phyloP scores from a whole-genome alignment of 2,329 filamentous ascomycete genomes.

The Cladosporium sp. region DNA sequence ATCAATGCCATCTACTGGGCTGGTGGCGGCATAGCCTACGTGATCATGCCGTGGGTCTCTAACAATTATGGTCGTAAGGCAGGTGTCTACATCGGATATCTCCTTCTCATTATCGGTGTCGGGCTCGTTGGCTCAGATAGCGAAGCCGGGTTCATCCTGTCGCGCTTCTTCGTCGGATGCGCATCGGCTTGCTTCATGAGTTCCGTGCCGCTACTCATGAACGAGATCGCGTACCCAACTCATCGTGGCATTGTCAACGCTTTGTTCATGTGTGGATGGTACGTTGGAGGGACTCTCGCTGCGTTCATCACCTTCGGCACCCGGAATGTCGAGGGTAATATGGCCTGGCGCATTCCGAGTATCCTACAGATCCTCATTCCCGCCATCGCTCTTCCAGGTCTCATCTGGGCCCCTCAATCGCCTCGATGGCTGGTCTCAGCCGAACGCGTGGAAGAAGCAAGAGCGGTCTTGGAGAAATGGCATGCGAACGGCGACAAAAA shows the following conservation, averaged over 20 bases:
- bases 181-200: slow-evolving; percentile 30
- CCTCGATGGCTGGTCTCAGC: slow-evolving; percentile 52
- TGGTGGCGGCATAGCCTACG: slow-evolving; percentile 25
- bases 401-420: slow-evolving; percentile 28
- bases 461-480: slow-evolving; percentile 49
- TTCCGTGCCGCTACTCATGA: slow-evolving; percentile 35
- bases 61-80: slow-evolving; percentile 33
- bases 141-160: slow-evolving; percentile 32
- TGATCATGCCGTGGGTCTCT: slow-evolving; percentile 27
- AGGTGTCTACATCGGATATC: slow-evolving; percentile 29
- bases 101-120: slow-evolving; percentile 28
- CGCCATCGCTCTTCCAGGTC: slow-evolving; percentile 53
- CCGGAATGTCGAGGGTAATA: slow-evolving; percentile 33
- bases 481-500: slow-evolving; percentile 29
- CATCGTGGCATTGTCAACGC: slow-evolving; percentile 33
- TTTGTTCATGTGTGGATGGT: slow-evolving; percentile 33
- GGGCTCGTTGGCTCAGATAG: slow-evolving; percentile 13
- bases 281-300: slow-evolving; percentile 17
- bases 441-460: slow-evolving; percentile 46
- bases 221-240: slow-evolving; percentile 40
- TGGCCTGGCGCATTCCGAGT: slow-evolving; percentile 45
- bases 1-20: slow-evolving; percentile 21
- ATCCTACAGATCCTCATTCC: slow-evolving; percentile 42
- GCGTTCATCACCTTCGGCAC: slow-evolving; percentile 37
- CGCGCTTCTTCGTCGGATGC: slow-evolving; percentile 34